phyloP scores from a whole-genome alignment of 768 basidiomycete species.

The Leccinum obscurum region DNA sequence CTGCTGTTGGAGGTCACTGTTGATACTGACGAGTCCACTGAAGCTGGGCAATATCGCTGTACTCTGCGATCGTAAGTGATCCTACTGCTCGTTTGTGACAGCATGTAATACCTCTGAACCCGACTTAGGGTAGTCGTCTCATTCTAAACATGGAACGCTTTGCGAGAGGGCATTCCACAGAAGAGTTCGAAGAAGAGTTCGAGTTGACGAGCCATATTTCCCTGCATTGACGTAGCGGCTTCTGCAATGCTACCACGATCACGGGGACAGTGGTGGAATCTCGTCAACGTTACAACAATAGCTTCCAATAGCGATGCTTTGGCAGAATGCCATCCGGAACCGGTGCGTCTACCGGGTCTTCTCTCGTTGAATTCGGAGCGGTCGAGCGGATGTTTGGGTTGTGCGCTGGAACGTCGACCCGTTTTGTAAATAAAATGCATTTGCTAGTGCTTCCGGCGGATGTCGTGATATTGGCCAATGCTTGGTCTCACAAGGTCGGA shows the following conservation, averaged over 20 bases:
- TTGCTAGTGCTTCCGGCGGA: constrained; percentile 50
- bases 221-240: background rate
- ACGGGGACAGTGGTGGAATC: background rate
- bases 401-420: background rate
- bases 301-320: background rate
- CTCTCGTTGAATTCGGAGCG: background rate
- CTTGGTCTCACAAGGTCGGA: background rate
- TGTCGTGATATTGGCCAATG: background rate
- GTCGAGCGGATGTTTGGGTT: background rate
- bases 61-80: constrained; percentile 19
- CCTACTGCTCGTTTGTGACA: background rate
- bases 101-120: background rate
- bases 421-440: constrained; percentile 65
- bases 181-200: background rate
- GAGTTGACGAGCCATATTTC: constrained; percentile 12
- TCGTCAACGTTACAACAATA: no score
- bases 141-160: constrained; percentile 28
- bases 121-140: constrained; percentile 29
- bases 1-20: background rate
- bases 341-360: background rate
- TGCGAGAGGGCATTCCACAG: background rate
- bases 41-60: constrained; percentile 20
- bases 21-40: constrained; percentile 1
- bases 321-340: background rate
- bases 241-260: background rate